A percentile compares a stretch with the other conserved stretches of the same genome.
phyloP scores from a whole-genome alignment of 805 yeast species.

The Metschnikowia hibisci region DNA sequence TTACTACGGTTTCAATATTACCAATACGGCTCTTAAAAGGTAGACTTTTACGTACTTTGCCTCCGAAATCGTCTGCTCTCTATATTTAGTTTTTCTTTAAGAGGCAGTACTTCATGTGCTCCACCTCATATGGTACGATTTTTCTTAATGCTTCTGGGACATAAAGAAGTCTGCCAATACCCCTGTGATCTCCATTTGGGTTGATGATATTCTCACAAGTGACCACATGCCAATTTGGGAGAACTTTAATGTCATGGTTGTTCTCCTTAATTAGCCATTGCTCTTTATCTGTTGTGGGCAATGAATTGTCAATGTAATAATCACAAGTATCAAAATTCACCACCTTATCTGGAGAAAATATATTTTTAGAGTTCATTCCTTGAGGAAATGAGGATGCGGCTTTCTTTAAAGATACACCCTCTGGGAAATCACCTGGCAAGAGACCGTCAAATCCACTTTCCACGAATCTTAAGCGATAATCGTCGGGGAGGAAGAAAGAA shows the following conservation, averaged over 20 bases:
- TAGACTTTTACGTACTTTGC: no score
- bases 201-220: constrained; percentile 50
- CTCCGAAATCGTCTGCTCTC: background rate
- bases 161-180: constrained; percentile 52
- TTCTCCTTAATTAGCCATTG: constrained; percentile 7
- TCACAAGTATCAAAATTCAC: constrained; percentile 53
- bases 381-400: constrained; percentile 49
- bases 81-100: constrained; percentile 5
- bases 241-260: constrained; percentile 17
- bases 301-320: constrained; percentile 62
- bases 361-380: constrained; percentile 73
- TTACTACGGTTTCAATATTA: no score
- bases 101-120: constrained; percentile 51
- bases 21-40: no score
- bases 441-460: constrained; percentile 80
- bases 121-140: constrained; percentile 32
- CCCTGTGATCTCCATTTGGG: constrained; percentile 48
- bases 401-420: constrained; percentile 22
- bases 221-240: constrained; percentile 46
- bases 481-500: constrained; percentile 71
- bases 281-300: constrained; percentile 43
- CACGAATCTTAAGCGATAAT: constrained; percentile 62
- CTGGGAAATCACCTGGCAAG: constrained; percentile 82
- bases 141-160: constrained; percentile 37
- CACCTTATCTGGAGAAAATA: constrained; percentile 58